phyloP scores from a whole-genome alignment of 139 green algal genomes.

The Medakamo hakoo region DNA sequence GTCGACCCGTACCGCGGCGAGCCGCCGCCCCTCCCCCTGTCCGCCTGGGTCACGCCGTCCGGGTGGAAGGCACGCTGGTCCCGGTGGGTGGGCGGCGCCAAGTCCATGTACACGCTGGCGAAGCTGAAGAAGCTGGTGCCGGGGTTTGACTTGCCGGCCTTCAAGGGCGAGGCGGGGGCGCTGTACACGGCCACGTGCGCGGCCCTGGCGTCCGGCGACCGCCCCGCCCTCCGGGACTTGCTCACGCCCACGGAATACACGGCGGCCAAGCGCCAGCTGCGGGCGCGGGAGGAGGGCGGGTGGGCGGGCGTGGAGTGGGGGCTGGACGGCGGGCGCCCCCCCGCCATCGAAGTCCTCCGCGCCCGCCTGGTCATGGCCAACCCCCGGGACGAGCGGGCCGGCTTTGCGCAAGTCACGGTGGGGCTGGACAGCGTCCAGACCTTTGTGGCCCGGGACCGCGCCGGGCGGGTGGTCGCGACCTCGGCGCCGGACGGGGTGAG shows the following conservation, averaged over 20 bases:
- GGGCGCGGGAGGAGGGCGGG: constrained; percentile 20
- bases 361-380: constrained; percentile 18
- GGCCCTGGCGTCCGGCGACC: constrained; percentile 17
- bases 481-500: too few species aligned
- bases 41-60: constrained; percentile 13
- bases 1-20: constrained; percentile 28
- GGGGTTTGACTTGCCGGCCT: background rate
- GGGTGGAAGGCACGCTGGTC: constrained; percentile 23
- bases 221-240: constrained; percentile 20
- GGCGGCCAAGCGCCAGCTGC: constrained; percentile 30
- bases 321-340: constrained; percentile 2
- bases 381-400: constrained; percentile 14
- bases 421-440: background rate
- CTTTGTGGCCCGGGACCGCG: background rate
- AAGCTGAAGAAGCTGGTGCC: constrained; percentile 10
- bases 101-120: constrained; percentile 24
- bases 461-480: background rate
- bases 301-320: constrained; percentile 28
- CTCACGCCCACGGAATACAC: constrained; percentile 21
- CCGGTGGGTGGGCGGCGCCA: constrained; percentile 13
- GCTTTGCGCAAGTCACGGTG: constrained; percentile 33
- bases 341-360: constrained; percentile 19
- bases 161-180: constrained; percentile 11
- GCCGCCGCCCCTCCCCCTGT: constrained; percentile 9
- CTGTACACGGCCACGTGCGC: constrained; percentile 16